A percentile compares a stretch with the other conserved stretches of the same genome.
These are phyloP conservation scores for Scytalidium sp. DNA, from an alignment of 2,329 filamentous ascomycete species.

Conservation along the genomic window DNA sequence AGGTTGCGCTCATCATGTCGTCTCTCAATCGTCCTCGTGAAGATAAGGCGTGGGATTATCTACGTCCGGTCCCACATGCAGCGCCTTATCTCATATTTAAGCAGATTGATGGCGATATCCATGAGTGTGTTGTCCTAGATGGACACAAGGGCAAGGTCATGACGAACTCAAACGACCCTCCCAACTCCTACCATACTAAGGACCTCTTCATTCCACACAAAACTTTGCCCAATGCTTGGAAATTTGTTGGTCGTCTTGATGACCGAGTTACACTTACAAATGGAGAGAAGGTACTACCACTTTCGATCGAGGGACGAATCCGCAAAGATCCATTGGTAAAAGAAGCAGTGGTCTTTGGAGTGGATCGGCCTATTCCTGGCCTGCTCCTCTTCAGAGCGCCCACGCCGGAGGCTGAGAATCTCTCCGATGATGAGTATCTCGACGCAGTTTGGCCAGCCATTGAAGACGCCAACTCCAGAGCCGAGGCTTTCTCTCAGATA, in stretches of 20 bases:
- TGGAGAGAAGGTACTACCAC: conserved; percentile 45
- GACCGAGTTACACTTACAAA: conserved; percentile 44
- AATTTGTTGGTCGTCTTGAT: conserved; percentile 42
- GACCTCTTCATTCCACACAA: conserved; percentile 43
- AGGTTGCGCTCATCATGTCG: conserved; percentile 59
- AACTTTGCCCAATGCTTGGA: conserved; percentile 39
- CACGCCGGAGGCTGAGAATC: conserved; percentile 31
- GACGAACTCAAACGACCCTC: conserved; percentile 39
- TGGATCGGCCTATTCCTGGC: conserved; percentile 48
- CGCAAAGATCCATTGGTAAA: conserved; percentile 48
- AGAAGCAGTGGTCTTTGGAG: conserved; percentile 57
- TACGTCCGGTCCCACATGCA: conserved; percentile 31
- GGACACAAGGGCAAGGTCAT: conserved; percentile 35
- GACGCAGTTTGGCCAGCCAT: conserved; percentile 48
- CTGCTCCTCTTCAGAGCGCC: conserved; percentile 49
- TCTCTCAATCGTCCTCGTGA: conserved; percentile 44
- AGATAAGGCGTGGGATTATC: conserved; percentile 60
- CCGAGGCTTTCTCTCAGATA: conserved; percentile 51
- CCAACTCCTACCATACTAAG: conserved; percentile 40
- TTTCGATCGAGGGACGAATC: conserved; percentile 50
- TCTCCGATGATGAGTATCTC: conserved; percentile 43
- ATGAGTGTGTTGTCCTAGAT: conserved; percentile 28
- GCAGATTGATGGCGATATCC: conserved; percentile 27
- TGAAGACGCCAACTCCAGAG: conserved; percentile 45
- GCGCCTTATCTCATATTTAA: conserved; percentile 15